Evolutionary conservation across 2,329 filamentous ascomycete genomes (phyloP).

Genomic region (Fusarium sp.): DNA sequence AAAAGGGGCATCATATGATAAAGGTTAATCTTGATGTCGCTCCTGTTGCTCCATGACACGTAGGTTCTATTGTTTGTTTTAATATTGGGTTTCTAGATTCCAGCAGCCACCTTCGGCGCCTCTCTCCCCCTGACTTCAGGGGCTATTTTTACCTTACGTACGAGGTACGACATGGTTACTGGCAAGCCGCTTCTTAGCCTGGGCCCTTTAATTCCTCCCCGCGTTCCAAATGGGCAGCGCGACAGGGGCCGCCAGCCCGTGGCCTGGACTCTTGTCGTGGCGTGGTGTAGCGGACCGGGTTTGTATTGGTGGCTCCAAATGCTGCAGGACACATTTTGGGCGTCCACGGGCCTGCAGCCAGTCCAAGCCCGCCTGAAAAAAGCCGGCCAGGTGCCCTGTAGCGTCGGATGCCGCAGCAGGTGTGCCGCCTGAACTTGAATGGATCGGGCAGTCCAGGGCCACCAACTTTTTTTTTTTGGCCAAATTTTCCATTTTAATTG

Average conservation of each 20-base stretch:
- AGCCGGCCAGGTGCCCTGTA: constrained; percentile 20
- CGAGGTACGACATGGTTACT: constrained; percentile 18
- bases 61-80: neutral
- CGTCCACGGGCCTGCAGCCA: constrained; percentile 16
- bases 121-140: constrained; percentile 23
- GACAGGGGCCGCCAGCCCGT: constrained; percentile 6
- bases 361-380: constrained; percentile 28
- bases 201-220: constrained; percentile 36
- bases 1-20: neutral
- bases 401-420: constrained; percentile 25
- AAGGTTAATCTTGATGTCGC: constrained; percentile 17
- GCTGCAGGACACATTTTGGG: constrained; percentile 15
- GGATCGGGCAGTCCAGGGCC: constrained; percentile 10
- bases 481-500: constrained; percentile 35
- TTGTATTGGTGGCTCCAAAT: constrained; percentile 6
- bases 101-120: constrained; percentile 7
- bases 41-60: constrained; percentile 17
- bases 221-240: constrained; percentile 36
- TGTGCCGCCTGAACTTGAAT: constrained; percentile 6
- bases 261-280: neutral
- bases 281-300: neutral
- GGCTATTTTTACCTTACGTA: constrained; percentile 38
- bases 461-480: constrained; percentile 27
- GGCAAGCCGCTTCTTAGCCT: constrained; percentile 21
- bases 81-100: constrained; percentile 14